These are phyloP conservation scores for Peronospora farinosa DNA, from an alignment of 352 stramenopile species.

Conservation along the genomic window DNA sequence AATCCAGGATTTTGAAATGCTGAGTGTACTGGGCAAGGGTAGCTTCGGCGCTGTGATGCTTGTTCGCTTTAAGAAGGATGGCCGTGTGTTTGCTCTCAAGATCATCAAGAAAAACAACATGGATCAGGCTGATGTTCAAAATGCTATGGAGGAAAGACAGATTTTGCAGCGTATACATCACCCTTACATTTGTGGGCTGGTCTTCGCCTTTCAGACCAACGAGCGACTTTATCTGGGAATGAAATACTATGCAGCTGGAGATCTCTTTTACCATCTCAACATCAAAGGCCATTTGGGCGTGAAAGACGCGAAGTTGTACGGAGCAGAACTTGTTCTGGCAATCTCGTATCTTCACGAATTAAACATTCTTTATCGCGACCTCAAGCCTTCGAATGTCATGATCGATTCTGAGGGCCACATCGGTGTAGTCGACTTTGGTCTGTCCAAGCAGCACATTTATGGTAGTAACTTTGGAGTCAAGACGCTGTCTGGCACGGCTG, in stretches of 20 bases:
- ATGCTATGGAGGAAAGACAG: conserved; percentile 86
- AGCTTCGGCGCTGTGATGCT: conserved; percentile 87
- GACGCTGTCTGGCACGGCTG: conserved; percentile 77
- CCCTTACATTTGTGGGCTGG: conserved; percentile 81
- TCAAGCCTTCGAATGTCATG: conserved; percentile 88
- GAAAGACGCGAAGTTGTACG: conserved; percentile 68
- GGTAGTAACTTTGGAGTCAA: conserved; percentile 81
- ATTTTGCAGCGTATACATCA: conserved; percentile 86
- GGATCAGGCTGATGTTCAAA: conserved; percentile 76
- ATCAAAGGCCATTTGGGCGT: conserved; percentile 62
- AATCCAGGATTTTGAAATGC: conserved; percentile 89
- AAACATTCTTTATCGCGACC: conserved; percentile 84
- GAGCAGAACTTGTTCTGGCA: conserved; percentile 78
- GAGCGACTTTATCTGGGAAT: conserved; percentile 85
- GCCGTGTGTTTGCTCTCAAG: conserved; percentile 83
- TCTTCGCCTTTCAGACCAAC: conserved; percentile 87
- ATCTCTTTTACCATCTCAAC: conserved; percentile 87
- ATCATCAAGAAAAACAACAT: conserved; percentile 89
- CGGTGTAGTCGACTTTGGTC: conserved; percentile 82
- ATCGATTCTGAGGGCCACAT: conserved; percentile 86
- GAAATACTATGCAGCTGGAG: conserved; percentile 86
- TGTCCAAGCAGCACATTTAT: conserved; percentile 87
- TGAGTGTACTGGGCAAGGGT: conserved; percentile 80
- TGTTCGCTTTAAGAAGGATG: conserved; percentile 86
- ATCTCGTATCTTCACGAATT: conserved; percentile 87